Evolutionary conservation across 495 filamentous ascomycete genomes (phyloP).

Genomic region (Evansstolkia leycettana): DNA sequence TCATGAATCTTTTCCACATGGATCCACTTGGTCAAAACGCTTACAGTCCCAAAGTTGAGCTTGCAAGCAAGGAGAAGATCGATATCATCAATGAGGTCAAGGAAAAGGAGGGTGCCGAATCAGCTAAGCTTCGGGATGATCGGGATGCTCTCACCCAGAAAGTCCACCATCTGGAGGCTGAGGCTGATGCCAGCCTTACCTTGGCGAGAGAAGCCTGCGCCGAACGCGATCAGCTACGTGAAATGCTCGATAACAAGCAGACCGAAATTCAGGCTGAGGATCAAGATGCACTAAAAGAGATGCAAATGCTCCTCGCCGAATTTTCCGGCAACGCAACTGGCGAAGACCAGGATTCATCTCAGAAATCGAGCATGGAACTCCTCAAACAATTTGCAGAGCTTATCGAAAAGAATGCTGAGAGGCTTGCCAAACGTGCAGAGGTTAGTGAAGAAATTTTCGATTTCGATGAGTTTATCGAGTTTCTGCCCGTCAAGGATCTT

Average conservation of each 20-base stretch:
- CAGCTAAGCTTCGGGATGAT: slow-evolving; percentile 32
- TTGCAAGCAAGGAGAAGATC: slow-evolving; percentile 37
- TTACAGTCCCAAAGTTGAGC: slow-evolving; percentile 24
- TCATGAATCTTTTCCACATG: slow-evolving; percentile 1
- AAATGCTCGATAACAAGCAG: slow-evolving; percentile 29
- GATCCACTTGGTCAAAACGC: slow-evolving; percentile 4
- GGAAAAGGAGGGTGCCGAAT: slow-evolving; percentile 29
- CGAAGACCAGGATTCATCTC: slow-evolving; percentile 18
- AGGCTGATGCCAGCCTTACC: slow-evolving; percentile 27
- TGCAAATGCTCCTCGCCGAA: slow-evolving; percentile 30
- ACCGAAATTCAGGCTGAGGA: slow-evolving; percentile 27
- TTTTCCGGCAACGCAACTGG: slow-evolving; percentile 22
- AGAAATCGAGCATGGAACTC: slow-evolving; percentile 29
- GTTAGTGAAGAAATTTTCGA: slow-evolving; percentile 15
- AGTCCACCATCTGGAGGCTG: slow-evolving; percentile 26
- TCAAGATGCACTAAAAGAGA: slow-evolving; percentile 30
- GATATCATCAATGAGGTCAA: slow-evolving; percentile 37
- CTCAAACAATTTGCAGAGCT: slow-evolving; percentile 30
- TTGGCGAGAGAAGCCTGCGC: slow-evolving; percentile 28
- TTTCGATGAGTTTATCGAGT: neutral
- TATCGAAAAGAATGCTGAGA: slow-evolving; percentile 34
- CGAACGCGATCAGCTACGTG: slow-evolving; percentile 32
- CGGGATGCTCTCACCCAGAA: slow-evolving; percentile 30
- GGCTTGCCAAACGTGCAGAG: slow-evolving; percentile 35
- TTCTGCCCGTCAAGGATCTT: no score